Evolutionary conservation across 495 filamentous ascomycete species (phyloP).

Genomic region (Lepraria neglecta): DNA sequence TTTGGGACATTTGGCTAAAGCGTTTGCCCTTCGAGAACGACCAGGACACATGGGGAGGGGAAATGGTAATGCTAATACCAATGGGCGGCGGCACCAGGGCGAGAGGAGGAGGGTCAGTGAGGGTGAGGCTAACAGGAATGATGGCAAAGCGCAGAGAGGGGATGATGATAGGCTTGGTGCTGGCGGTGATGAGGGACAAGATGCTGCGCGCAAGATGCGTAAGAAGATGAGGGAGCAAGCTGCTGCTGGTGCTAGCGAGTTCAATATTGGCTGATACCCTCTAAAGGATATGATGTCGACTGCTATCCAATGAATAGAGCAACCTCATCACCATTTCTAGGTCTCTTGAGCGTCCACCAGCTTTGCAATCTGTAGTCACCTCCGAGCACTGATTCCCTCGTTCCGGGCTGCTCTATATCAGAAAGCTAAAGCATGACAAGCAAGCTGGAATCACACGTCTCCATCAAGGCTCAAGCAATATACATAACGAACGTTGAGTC

Average conservation of each 20-base stretch:
- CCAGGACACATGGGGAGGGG: slow-evolving; percentile 70
- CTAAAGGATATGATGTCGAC: too few relatives aligned
- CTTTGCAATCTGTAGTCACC: too few relatives aligned
- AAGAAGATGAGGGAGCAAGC: slow-evolving; percentile 67
- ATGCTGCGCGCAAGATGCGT: slow-evolving; percentile 67
- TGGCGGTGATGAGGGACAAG: slow-evolving; percentile 41
- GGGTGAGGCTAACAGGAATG: background rate
- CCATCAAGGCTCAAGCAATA: too few relatives aligned
- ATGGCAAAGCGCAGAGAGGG: slow-evolving; percentile 26
- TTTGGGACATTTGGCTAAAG: slow-evolving; percentile 88
- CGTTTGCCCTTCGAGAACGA: slow-evolving; percentile 79
- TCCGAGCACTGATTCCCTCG: too few relatives aligned
- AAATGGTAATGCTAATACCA: slow-evolving; percentile 37
- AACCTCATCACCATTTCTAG: too few relatives aligned
- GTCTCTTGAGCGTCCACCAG: too few relatives aligned
- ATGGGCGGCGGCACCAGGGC: slow-evolving; percentile 35
- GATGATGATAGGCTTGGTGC: slow-evolving; percentile 38
- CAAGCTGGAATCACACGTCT: too few relatives aligned
- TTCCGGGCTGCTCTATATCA: too few relatives aligned
- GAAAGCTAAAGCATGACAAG: too few relatives aligned
- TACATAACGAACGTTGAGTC: too few relatives aligned
- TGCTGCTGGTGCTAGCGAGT: slow-evolving; percentile 71
- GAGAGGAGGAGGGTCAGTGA: slow-evolving; percentile 33
- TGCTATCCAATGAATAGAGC: too few relatives aligned
- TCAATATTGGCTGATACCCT: slow-evolving; percentile 68